Base-by-base conservation (phyloP, 805 yeast species). In the Metschnikowia peoriensis region DNA sequence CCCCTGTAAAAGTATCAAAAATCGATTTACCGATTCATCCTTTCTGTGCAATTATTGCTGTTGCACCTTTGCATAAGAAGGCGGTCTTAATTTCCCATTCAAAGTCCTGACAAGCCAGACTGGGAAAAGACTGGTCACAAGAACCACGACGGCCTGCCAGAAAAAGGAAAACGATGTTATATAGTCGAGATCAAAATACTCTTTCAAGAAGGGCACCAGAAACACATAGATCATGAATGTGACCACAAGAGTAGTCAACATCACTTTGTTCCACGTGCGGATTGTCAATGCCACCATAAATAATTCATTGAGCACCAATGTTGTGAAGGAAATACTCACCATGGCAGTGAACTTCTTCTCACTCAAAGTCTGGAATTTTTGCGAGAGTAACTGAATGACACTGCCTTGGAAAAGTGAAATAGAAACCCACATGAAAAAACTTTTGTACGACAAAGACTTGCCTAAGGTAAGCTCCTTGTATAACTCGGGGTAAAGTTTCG, bases 51-150 rank as follows among this genome's bases (percentile, higher is more conserved):
- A 3, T 48, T 57, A 84, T 50, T 80, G 85, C 55, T 88, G 94
- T 67, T 92, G 98, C 41, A 94, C 98, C 68, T 94, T 94, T 8
- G 97, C 97, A 68, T 94, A 94, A 64, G 89, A 90, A 34, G 99
- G 99, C 3, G 99, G 98, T 60, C 91, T 82, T 51, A 94, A 68
- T 55, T 76, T 83, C 57, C 96, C 79, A 64, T 86, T 84, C 15
- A 93, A 72, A 4, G 88, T 77, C 68, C 89, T 89, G 2, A 85
- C 84, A 1, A 86, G 72, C 97, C 97, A 93, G 1, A 93, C 96
- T 0, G 99, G 99, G 38, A 90, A 69, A 52, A 93, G 74, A 7
- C 97, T 86, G 4, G 89, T 72, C 0, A 82, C 76, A 40, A 92
- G 70, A 11, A 89, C 85, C 8, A 86, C 72, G 2, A 77, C 68